Evolutionary conservation across 176 grass and related monocot genomes (phyloP).

Genomic region (Lolium perenne): DNA sequence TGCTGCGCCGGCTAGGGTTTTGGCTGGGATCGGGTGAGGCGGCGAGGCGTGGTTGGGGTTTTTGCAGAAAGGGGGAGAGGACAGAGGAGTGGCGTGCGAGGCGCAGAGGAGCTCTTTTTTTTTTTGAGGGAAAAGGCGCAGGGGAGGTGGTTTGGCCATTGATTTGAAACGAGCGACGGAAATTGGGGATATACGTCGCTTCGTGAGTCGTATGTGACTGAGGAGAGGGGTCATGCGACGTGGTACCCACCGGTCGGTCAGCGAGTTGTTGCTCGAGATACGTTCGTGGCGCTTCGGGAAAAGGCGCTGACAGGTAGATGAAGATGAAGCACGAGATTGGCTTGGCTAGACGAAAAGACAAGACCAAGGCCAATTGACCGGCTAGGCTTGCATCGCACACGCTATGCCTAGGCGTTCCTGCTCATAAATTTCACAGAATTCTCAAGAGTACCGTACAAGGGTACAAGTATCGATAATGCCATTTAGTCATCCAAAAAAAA

Average conservation of each 20-base stretch:
- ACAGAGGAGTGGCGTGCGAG: background rate
- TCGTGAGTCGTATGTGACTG: background rate
- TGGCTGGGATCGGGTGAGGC: constrained; percentile 13
- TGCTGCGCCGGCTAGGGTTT: background rate
- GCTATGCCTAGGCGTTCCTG: no score
- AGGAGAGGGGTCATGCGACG: background rate
- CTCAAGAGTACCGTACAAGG: no score
- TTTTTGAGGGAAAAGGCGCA: no score
- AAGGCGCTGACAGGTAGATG: constrained; percentile 12
- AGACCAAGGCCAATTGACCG: no score
- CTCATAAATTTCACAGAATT: no score
- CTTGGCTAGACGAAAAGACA: no score
- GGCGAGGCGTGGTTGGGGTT: constrained; percentile 25
- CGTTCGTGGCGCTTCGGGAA: background rate
- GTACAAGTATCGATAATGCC: no score
- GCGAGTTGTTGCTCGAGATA: rapidly evolving
- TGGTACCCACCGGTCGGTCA: background rate
- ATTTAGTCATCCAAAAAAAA: no score
- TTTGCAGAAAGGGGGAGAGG: constrained; percentile 29
- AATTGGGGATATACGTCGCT: background rate
- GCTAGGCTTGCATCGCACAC: no score
- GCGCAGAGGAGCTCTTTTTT: background rate
- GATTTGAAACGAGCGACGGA: constrained; percentile 40
- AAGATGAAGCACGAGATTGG: constrained; percentile 3
- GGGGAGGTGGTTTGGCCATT: constrained; percentile 5